Base-by-base conservation (phyloP, 148 eudicot species). In the Tetragonia tetragonoides region DNA sequence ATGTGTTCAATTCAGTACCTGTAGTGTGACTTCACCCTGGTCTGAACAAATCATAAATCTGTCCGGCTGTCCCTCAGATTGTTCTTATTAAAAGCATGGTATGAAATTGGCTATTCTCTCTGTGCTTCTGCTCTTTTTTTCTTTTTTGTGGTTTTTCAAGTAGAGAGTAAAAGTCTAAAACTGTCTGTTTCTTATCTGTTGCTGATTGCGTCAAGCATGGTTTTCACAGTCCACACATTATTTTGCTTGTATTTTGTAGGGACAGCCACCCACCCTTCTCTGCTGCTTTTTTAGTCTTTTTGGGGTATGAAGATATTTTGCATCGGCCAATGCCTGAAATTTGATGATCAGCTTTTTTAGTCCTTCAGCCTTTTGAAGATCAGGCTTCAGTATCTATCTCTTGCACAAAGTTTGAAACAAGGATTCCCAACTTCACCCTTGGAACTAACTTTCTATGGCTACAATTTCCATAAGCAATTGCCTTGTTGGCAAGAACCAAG, bases 191-290 rank as follows among this genome's bases (percentile, higher is more conserved):
- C 53, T 49, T 49, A 49, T 49, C 53, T 49, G 0, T 14, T 49
- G 12, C 53, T 49, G 0, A 49, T 6, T 49, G 53, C 6, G 53
- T 49, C 7, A 49, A 49, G 53, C 53, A 49, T 49, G 53, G 12
- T 49, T 6, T 8, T 14, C 53, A 6, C 12, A 10, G 10, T 49
- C 53, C 53, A 49, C 53, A 49, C 53, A 40, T 24, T 40, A 40
- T 68, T 18, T 72, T 49, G 53, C 14, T 49, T 8, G 0, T 49
- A 49, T 49, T 24, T 60, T 73, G 63, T 72, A 7, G 66, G 76
- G 76, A 60, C 76, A 72, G 53, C 3, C 40, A 10, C n/a, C 9
- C 38, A 41, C 16, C 57, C 68, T 75, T 75, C 44, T 75, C 62
- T 47, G 66, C 49, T 42, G 8, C 0, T 59, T 59, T 73, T 59